Percentiles rank a stretch among this genome's conserved stretches.
phyloP scores from a whole-genome alignment of 1,139 yeast species.

The Scheffersomyces insectosa region DNA sequence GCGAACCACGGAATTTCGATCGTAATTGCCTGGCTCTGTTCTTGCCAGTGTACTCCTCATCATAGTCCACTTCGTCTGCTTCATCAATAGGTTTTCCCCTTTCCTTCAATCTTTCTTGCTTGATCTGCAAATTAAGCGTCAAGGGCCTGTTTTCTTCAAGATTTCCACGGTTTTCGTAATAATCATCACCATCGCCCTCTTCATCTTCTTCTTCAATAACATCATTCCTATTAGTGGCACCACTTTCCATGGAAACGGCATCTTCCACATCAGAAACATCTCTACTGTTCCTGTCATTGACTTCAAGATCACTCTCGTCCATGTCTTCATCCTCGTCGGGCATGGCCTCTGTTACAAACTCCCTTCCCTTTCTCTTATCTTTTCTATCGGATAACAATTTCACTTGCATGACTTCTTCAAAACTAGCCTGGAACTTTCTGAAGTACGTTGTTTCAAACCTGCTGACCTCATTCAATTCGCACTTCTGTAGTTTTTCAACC shows the following conservation, averaged over 20 bases:
- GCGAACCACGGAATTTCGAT: background rate
- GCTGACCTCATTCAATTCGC: constrained; percentile 5
- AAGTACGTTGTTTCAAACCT: constrained; percentile 4
- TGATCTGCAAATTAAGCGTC: background rate
- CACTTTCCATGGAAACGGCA: constrained; percentile 16
- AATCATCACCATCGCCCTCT: constrained; percentile 1
- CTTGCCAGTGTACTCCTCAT: background rate
- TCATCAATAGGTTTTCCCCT: background rate
- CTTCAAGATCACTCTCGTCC: constrained; percentile 31
- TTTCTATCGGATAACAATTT: constrained; percentile 14
- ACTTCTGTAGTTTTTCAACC: constrained; percentile 11
- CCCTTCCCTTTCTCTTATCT: constrained; percentile 3
- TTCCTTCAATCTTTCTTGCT: background rate
- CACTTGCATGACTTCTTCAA: constrained; percentile 20
- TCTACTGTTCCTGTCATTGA: constrained; percentile 13
- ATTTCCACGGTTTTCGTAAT: constrained; percentile 1
- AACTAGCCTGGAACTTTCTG: constrained; percentile 16
- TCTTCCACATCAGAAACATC: constrained; percentile 20
- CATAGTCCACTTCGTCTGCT: background rate
- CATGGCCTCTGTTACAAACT: background rate
- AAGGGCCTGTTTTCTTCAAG: background rate
- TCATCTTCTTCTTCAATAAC: constrained; percentile 9
- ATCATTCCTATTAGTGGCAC: constrained; percentile 12
- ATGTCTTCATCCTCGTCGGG: constrained; percentile 13
- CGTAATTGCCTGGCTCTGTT: background rate